These are phyloP conservation scores for Helicostylum pulchrum DNA, from an alignment of 192 early-diverging fungal species.

Conservation along the genomic window DNA sequence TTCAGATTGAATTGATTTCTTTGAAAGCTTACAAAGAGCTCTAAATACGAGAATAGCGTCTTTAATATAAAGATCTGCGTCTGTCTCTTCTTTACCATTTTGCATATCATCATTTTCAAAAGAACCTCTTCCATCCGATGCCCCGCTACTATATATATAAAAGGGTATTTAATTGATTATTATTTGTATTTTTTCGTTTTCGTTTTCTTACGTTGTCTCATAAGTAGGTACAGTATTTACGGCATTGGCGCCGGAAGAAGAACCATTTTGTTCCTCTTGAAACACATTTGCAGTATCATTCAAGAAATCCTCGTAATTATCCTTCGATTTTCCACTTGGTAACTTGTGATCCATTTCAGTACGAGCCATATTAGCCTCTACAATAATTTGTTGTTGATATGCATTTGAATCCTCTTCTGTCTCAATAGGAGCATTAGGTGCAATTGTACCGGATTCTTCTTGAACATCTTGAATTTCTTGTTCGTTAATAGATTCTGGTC, in stretches of 20 bases:
- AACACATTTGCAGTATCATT: constrained; percentile 30
- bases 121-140: constrained; percentile 16
- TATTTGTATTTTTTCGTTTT: background rate
- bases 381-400: constrained; percentile 34
- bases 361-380: constrained; percentile 32
- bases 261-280: constrained; percentile 17
- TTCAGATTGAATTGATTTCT: constrained; percentile 72
- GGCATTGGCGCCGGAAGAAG: background rate
- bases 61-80: constrained; percentile 41
- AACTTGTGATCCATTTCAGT: constrained; percentile 26
- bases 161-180: background rate
- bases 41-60: constrained; percentile 86
- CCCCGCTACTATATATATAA: background rate
- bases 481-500: constrained; percentile 3
- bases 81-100: constrained; percentile 9
- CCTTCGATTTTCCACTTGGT: constrained; percentile 21
- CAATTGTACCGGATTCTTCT: background rate
- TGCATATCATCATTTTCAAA: constrained; percentile 26
- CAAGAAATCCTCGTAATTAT: constrained; percentile 32
- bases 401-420: constrained; percentile 1
- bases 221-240: background rate
- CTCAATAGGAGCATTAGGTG: background rate
- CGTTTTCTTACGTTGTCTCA: background rate
- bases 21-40: constrained; percentile 84
- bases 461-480: constrained; percentile 5